Evolutionary conservation across 768 basidiomycete genomes (phyloP), one percentile per base, ranked within the genome.

Genomic region (Lepiota venenata): DNA sequence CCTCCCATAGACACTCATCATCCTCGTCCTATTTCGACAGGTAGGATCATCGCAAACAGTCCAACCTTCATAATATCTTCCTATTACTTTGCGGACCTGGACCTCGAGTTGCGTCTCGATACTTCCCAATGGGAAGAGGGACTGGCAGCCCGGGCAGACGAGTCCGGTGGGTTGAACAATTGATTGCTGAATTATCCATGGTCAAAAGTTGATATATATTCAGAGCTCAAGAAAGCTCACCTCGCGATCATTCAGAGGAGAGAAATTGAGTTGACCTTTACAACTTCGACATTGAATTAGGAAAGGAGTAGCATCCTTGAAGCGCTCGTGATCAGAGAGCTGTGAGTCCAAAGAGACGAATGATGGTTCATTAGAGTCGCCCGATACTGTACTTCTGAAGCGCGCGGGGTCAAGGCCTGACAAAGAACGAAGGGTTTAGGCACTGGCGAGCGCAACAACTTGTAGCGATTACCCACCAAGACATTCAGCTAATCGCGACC

Each of bases 1-100:
- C 29, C 85, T 80, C 5, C 93, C 94, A 66, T 93, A 95, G 0
- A 98, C 92, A 35, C 89, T 78, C 91, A 98, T 96, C 79, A 87
- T 90, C 16, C 97, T 78, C n/a, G 96, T 94, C 36, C 90, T 80
- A 56, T 84, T 77, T 8, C 82, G 82, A 64, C 97, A 99, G 0
- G 86, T 87, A 18, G 82, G 74, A 57, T 98, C 97, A 61, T 93
- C 81, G 69, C 97, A 99, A 4, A 88, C 72, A 1, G 82, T 87
- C 90, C 91, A 95, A 1, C 85, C 85, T 62, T 97, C 84, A 64
- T 99, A 98, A 69, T 95, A 98, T 61, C 76, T 80, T 7, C 75
- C 71, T 46, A 99, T 87, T 58, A 81, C 82, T 2, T 78, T 69
- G 0, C 95, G 84, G 47, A 98, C 88, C 61, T 95, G 92, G 1